Percentiles rank a stretch among this genome's conserved stretches.
Evolutionary conservation across 225 moss, liverwort and hornwort species (phyloP).

Genomic region (Anthoceros angustus): DNA sequence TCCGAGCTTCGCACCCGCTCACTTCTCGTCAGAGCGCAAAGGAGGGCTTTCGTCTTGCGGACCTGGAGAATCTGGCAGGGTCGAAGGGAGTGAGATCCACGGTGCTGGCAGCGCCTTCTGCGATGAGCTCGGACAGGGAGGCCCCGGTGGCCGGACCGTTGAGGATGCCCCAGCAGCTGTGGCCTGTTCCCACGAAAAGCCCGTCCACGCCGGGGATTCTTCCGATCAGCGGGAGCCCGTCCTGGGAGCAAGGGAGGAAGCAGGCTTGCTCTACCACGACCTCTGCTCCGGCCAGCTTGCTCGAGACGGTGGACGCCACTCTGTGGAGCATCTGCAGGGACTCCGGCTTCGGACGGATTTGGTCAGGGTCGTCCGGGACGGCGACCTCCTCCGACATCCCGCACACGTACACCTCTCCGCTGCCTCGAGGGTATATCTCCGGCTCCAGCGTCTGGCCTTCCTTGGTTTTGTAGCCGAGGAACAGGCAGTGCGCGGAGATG

Average conservation of each 20-base stretch:
- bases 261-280: constrained; percentile 62
- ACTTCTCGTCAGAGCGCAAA: too few relatives aligned
- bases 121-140: constrained; percentile 75
- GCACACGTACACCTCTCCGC: constrained; percentile 83
- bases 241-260: constrained; percentile 86
- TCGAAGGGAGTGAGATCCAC: constrained; percentile 61
- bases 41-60: constrained; percentile 1
- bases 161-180: constrained; percentile 94
- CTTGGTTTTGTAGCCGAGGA: constrained; percentile 61
- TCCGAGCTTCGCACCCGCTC: too few relatives aligned
- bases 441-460: constrained; percentile 63
- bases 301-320: constrained; percentile 68
- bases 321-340: constrained; percentile 48
- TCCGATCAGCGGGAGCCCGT: constrained; percentile 72
- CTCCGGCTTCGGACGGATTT: constrained; percentile 36
- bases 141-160: constrained; percentile 91
- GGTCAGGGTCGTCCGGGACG: constrained; percentile 46
- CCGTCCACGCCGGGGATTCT: constrained; percentile 52
- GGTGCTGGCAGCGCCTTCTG: constrained; percentile 40
- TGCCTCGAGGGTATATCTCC: constrained; percentile 73
- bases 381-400: constrained; percentile 65
- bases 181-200: constrained; percentile 76
- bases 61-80: constrained; percentile 47
- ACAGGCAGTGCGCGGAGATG: constrained; percentile 59
- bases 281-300: constrained; percentile 51